Evolutionary conservation across 371 early-diverging fungal species (phyloP), one percentile per base, ranked within the genome.

Genomic region (Apophysomyces sp.): DNA sequence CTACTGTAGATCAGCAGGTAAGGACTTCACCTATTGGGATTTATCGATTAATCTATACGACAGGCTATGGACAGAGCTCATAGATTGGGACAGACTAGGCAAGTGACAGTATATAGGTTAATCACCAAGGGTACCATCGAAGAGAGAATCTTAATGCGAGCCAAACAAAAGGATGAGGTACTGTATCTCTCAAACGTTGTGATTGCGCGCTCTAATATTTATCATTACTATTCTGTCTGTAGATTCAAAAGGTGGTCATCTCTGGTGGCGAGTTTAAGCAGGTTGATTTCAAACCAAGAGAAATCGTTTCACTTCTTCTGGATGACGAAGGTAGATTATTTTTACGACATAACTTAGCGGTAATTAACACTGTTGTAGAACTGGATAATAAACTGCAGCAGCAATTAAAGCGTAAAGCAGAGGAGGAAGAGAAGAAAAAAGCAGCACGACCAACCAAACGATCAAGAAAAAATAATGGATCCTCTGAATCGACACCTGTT

Each of bases 1-100:
- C 99, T 7, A 95, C 94, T 0, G 94, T 96, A 28, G 98, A 99
- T 78, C 91, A 96, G 77, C 99, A 98, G 80, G 81, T 74, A 27
- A 29, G 5, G 15, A 18, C 5, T 3, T 27, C 11, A 29, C 5
- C 28, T 53, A 26, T 55, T 44, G 24, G 3, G 11, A 26, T 39
- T 6, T 37, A 64, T n/a, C n/a, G n/a, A n/a, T n/a, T n/a, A n/a
- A n/a, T n/a, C n/a, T n/a, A n/a, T n/a, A n/a, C n/a, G n/a, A 16
- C 73, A 86, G 72, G 96, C 97, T 12, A 96, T 96, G 94, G 99
- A 97, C 66, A 92, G 99, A 52, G 96, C 96, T 0, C 99, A 99
- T 83, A 88, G 99, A 61, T 80, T 99, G 58, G 99, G 99, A 11
- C 99, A 99, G 77, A 97, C 94, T 7, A 91, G 89, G 44, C 95